These are phyloP conservation scores for rapeseed (Brassica napus) DNA, from an alignment of 345 rosid species.

Conservation along the genomic window Da-Ae NC_063435.1:3009001-3009500, in stretches of 20 bases:
- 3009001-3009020: too few species aligned
- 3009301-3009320: constrained; percentile 18
- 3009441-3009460: neutral
- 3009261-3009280: constrained; percentile 18
- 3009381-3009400: constrained; percentile 27
- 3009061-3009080: neutral
- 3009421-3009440: neutral
- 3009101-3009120: neutral
- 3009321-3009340: neutral
- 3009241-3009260: neutral
- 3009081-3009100: neutral
- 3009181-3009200: neutral
- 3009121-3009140: neutral
- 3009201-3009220: constrained; percentile 18
- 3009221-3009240: neutral
- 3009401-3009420: constrained; percentile 32
- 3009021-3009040: too few species aligned
- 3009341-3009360: constrained; percentile 29
- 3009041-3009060: too few species aligned
- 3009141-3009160: neutral
- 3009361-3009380: constrained; percentile 31
- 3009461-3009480: neutral
- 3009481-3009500: neutral
- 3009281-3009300: neutral
- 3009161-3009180: neutral